Evolutionary conservation across 768 basidiomycete genomes (phyloP).

Genomic region (Leccinum subgranulosum): DNA sequence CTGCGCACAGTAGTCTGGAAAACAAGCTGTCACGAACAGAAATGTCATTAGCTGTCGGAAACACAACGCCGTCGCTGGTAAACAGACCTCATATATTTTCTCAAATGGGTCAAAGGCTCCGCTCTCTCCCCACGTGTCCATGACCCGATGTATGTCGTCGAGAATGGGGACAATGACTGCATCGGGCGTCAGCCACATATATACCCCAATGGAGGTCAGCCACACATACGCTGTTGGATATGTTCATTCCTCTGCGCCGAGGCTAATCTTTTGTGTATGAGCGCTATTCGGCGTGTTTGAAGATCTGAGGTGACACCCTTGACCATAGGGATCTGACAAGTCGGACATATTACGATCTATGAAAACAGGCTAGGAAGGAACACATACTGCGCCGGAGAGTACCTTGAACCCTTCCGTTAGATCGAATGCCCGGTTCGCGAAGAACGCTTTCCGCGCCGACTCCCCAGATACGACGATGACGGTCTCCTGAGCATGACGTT

Average conservation of each 20-base stretch:
- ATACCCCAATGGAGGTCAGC: not conserved
- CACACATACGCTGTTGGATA: constrained; percentile 54
- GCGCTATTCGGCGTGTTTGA: constrained; percentile 54
- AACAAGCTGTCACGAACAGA: constrained; percentile 42
- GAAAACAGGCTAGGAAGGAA: constrained; percentile 8
- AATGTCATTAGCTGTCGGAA: not conserved
- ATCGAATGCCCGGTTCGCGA: constrained; percentile 67
- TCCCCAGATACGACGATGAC: constrained; percentile 79
- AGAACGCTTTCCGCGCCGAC: constrained; percentile 63
- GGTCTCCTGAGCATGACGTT: constrained; percentile 48
- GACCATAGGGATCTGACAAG: constrained; percentile 66
- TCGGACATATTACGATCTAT: constrained; percentile 12
- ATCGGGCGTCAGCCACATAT: constrained; percentile 8
- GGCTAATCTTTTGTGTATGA: constrained; percentile 70
- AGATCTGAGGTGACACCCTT: constrained; percentile 72
- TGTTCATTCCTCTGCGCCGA: constrained; percentile 60
- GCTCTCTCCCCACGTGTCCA: constrained; percentile 62
- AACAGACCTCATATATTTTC: constrained; percentile 60
- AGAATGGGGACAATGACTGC: constrained; percentile 65
- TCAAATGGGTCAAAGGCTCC: constrained; percentile 73
- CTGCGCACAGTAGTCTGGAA: constrained; percentile 74
- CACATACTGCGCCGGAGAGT: constrained; percentile 71
- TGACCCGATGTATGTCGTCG: constrained; percentile 57
- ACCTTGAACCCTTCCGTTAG: constrained; percentile 78
- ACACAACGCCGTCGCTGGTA: not conserved